Conservation (phyloP, 2,329 filamentous ascomycete genomes). For the Cryphonectria naterciae region DNA sequence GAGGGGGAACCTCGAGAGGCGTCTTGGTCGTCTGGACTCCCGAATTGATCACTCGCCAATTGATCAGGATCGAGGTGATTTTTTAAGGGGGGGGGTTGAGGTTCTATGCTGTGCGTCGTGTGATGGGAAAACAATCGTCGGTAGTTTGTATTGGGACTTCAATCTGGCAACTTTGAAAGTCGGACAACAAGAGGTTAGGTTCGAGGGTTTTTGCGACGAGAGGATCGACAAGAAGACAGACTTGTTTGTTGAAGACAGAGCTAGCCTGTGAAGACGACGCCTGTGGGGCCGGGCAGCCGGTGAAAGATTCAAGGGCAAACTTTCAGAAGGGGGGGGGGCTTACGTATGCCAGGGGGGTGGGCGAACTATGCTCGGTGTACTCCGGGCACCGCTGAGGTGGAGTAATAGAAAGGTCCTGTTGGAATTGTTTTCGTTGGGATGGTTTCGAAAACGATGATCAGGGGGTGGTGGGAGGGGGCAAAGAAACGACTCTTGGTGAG, state of each 20-base stretch:
- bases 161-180: background rate
- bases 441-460: background rate
- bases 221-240: background rate
- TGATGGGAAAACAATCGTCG: background rate
- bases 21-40: background rate
- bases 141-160: too few species aligned
- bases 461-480: background rate
- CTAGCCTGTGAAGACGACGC: background rate
- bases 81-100: background rate
- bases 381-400: constrained; percentile 1
- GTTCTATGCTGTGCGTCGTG: background rate
- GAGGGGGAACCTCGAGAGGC: constrained; percentile 4
- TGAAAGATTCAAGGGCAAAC: background rate
- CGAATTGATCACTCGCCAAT: background rate
- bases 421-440: background rate
- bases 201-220: constrained; percentile 18
- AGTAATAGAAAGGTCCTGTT: background rate
- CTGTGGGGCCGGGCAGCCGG: background rate
- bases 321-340: constrained; percentile 3
- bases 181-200: background rate
- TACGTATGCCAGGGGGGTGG: constrained; percentile 17
- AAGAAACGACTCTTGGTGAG: background rate
- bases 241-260: background rate
- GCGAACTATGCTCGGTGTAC: background rate
- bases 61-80: background rate